Evolutionary conservation across 2,329 filamentous ascomycete species (phyloP).

Genomic region (Pseudohalonectria lignicola): DNA sequence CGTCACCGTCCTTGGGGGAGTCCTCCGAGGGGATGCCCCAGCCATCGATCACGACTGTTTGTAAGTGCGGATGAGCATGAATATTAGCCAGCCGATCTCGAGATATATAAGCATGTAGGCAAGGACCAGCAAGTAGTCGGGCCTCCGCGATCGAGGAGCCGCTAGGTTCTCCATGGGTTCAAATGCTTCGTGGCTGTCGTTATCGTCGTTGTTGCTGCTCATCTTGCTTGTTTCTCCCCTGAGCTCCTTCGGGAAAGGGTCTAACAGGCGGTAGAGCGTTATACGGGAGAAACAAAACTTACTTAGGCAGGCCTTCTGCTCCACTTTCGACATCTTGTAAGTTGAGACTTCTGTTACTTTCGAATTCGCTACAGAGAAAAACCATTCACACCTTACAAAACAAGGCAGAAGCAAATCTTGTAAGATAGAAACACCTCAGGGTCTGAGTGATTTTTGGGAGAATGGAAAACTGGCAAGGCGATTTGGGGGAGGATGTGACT

Average conservation of each 20-base stretch:
- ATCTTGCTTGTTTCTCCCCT: constrained; percentile 55
- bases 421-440: too few relatives aligned
- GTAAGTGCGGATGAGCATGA: constrained; percentile 36
- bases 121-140: constrained; percentile 29
- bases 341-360: constrained; percentile 3
- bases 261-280: constrained; percentile 3
- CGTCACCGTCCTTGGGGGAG: constrained; percentile 83
- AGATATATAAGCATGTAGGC: constrained; percentile 45
- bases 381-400: too few relatives aligned
- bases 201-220: constrained; percentile 22
- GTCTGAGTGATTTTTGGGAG: too few relatives aligned
- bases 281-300: constrained; percentile 24
- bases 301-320: constrained; percentile 53
- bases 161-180: not conserved
- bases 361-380: not conserved
- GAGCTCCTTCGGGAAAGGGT: constrained; percentile 43
- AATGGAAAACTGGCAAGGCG: too few relatives aligned
- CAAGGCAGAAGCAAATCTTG: too few relatives aligned
- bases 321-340: constrained; percentile 36
- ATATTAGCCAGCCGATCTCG: constrained; percentile 48
- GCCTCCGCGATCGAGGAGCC: constrained; percentile 7
- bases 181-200: not conserved
- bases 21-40: constrained; percentile 81
- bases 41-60: constrained; percentile 94
- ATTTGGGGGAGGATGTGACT: too few relatives aligned